phyloP scores from a whole-genome alignment of 2,329 filamentous ascomycete species.

The Colletotrichum musicola region DNA sequence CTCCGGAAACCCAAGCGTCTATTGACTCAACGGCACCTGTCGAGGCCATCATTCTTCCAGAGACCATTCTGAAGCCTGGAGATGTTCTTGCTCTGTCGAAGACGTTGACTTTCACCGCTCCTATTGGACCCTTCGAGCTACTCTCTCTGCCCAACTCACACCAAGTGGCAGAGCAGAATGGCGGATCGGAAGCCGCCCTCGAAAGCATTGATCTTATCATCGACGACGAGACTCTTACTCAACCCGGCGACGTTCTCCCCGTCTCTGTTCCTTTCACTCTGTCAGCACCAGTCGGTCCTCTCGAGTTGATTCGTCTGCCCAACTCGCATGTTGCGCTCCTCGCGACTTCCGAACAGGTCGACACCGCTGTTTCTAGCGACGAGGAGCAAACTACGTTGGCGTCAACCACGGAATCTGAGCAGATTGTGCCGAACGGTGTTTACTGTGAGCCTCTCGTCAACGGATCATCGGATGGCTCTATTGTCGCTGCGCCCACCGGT shows the following conservation, averaged over 20 bases:
- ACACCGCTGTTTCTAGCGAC: no score
- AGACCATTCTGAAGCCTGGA: neutral
- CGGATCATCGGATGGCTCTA: neutral
- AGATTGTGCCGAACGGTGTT: neutral
- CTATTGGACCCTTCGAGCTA: slow-evolving; percentile 58
- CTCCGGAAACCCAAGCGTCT: neutral
- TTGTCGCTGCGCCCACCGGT: slow-evolving; percentile 49
- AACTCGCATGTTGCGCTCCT: slow-evolving; percentile 55
- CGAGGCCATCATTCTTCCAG: neutral
- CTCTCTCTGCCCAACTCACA: slow-evolving; percentile 67
- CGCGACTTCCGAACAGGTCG: neutral
- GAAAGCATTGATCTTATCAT: neutral
- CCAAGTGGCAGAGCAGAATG: neutral
- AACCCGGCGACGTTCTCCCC: neutral
- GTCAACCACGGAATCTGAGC: neutral
- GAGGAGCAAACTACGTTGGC: neutral
- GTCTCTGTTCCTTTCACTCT: neutral
- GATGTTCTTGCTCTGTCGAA: neutral
- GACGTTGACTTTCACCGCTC: slow-evolving; percentile 38
- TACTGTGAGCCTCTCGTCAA: neutral
- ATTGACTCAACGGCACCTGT: neutral
- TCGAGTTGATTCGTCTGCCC: slow-evolving; percentile 65
- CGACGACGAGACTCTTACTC: neutral
- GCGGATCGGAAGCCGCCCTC: neutral
- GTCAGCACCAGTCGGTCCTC: slow-evolving; percentile 53